Evolutionary conservation across 2,329 filamentous ascomycete genomes (phyloP), one percentile per base, ranked within the genome.

Genomic region (Plectosphaerella plurivora): DNA sequence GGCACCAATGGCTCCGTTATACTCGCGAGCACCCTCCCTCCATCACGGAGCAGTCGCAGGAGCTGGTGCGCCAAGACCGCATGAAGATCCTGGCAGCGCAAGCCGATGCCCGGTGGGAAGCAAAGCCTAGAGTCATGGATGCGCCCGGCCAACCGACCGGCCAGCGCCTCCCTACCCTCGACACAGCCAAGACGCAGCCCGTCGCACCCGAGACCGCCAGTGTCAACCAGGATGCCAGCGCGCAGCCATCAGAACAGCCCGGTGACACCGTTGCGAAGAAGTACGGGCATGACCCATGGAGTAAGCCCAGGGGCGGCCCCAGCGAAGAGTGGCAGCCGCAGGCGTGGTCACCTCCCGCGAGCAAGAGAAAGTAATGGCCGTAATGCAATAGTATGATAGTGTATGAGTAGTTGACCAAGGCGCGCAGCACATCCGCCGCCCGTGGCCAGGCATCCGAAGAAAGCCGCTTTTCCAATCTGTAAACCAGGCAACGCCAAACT

Each of bases 1-100:
- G 84, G 84, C 83, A 87, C 67, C 83, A 87, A 62, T 88, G 84
- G 84, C 73, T 88, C 47, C 81, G 84, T 15, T 75, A 87, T 65
- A 81, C 77, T 45, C 79, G 84, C 18, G 55, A 62, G 3, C 64
- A 76, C 0, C 72, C 84, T 2, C 84, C 84, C 1, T 77, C 72
- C 2, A 65, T 87, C 11, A 66, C 68, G 1, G 84, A 88, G 65
- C 82, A 86, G 65, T 61, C 68, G 7, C 65, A 63, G 35, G 84
- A 88, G 50, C 63, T 81, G 1, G 61, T 65, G 11, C 74, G 84
- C 24, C 79, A 76, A 65, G 69, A 72, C 49, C 72, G 75, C 53
- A 74, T 86, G 58, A 78, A 77, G 63, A 55, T 73, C 6, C 72
- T 86, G 15, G 84, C 82, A 12, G 81, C 81, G 15, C 68, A 80